Evolutionary conservation across 2,329 filamentous ascomycete genomes (phyloP).

Genomic region (Penicillium sp.): DNA sequence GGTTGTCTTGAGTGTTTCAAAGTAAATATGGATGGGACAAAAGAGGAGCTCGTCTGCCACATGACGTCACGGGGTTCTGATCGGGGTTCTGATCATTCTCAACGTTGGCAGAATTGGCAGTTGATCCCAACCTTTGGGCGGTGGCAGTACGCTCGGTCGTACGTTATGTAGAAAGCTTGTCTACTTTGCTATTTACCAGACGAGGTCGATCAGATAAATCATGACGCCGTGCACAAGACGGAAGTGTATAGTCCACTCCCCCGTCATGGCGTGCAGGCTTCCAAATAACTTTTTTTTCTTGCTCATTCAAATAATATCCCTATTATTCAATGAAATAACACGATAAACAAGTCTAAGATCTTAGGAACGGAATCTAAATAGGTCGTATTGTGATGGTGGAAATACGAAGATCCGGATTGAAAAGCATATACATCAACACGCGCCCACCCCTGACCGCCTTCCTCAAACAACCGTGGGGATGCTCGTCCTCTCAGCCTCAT

Average conservation of each 20-base stretch:
- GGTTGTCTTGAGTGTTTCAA: neutral
- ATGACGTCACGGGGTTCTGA: neutral
- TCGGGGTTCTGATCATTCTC: neutral
- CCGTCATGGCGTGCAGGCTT: neutral
- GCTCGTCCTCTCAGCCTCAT: slow-evolving; percentile 20
- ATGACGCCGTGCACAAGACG: neutral
- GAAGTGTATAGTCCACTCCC: neutral
- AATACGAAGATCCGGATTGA: neutral
- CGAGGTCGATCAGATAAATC: neutral
- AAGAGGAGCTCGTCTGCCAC: neutral
- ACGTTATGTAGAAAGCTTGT: neutral
- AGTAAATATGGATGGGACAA: neutral
- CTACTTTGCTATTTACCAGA: neutral
- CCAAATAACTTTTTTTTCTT: neutral
- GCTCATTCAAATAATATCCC: too few relatives aligned
- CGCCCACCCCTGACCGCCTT: slow-evolving; percentile 19
- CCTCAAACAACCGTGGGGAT: neutral
- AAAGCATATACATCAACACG: neutral
- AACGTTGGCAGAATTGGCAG: neutral
- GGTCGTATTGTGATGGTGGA: neutral
- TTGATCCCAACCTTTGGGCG: neutral
- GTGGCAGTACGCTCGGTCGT: neutral
- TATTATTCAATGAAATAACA: neutral
- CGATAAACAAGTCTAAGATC: too few relatives aligned
- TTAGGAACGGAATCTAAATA: too few relatives aligned